Evolutionary conservation across 352 stramenopile genomes (phyloP).

Genomic region (Phytophthora uliginosa): DNA sequence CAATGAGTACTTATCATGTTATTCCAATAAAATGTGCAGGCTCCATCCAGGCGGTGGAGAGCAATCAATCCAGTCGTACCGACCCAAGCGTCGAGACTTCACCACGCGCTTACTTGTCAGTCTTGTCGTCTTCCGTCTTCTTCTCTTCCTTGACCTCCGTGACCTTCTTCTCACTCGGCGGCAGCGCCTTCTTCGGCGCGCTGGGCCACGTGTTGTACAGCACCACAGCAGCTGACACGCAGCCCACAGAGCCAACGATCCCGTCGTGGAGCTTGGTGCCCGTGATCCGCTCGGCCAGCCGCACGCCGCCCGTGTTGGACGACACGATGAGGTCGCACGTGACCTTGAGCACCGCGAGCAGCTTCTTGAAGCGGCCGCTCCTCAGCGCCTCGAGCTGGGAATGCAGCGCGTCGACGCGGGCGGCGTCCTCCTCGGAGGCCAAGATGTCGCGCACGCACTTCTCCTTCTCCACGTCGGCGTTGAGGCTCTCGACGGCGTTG

Average conservation of each 20-base stretch:
- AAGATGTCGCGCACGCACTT: constrained; percentile 82
- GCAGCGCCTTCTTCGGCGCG: constrained; percentile 43
- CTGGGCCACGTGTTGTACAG: constrained; percentile 89
- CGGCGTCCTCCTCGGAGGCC: constrained; percentile 69
- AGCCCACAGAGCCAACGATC: constrained; percentile 83
- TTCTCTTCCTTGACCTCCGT: constrained; percentile 8
- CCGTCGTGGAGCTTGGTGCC: constrained; percentile 88
- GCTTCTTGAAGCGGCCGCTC: constrained; percentile 80
- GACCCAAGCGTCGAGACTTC: neutral
- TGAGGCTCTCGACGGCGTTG: constrained; percentile 74
- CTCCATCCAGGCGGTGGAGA: neutral
- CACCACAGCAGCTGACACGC: constrained; percentile 83
- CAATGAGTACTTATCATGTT: constrained; percentile 3
- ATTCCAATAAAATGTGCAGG: constrained; percentile 1
- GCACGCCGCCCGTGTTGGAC: constrained; percentile 85
- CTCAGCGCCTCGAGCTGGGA: constrained; percentile 71
- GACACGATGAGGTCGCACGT: constrained; percentile 90
- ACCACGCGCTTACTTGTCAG: neutral
- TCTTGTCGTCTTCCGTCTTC: constrained; percentile 14
- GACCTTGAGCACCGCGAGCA: constrained; percentile 85
- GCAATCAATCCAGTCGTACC: neutral
- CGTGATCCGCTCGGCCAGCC: constrained; percentile 81
- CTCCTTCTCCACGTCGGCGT: constrained; percentile 85
- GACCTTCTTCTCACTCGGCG: constrained; percentile 20
- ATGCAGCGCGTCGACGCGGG: constrained; percentile 63